Evolutionary conservation across 768 basidiomycete genomes (phyloP).

Genomic region (Mycena indigotica): DNA sequence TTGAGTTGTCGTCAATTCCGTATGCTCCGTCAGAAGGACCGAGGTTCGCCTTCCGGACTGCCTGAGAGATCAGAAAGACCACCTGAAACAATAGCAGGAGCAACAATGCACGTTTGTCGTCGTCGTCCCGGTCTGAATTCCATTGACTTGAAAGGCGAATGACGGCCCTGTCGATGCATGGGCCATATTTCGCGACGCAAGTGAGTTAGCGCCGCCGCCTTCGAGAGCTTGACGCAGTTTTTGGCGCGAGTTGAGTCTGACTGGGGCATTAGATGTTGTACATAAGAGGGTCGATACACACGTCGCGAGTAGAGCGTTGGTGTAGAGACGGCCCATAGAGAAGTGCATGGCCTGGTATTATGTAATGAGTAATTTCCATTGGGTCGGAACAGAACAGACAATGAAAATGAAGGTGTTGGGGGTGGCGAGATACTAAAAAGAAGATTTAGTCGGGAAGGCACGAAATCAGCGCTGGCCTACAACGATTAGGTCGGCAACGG

Average conservation of each 20-base stretch:
- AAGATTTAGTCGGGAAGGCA: background rate
- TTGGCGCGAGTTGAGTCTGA: conserved; percentile 10
- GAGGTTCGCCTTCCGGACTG: too few species aligned
- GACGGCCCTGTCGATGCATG: background rate
- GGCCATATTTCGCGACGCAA: background rate
- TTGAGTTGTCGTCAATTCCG: too few species aligned
- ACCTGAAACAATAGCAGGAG: too few species aligned
- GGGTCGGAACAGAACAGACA: background rate
- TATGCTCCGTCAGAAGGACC: too few species aligned
- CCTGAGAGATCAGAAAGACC: too few species aligned
- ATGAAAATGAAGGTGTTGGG: conserved; percentile 10
- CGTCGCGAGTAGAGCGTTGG: conserved; percentile 24
- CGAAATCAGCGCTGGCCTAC: conserved; percentile 4
- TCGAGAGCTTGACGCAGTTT: conserved; percentile 5
- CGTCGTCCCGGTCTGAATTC: too few species aligned
- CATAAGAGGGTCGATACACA: background rate
- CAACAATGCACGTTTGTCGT: too few species aligned
- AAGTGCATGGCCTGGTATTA: conserved; percentile 19
- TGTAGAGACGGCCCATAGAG: conserved; percentile 24
- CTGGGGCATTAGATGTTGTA: background rate
- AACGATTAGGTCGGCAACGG: conserved; percentile 9
- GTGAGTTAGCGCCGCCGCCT: background rate
- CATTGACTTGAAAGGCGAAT: too few species aligned
- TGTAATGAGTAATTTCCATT: background rate
- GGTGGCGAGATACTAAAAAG: conserved; percentile 3